Percentiles rank a stretch among this genome's conserved stretches.
Conservation (phyloP, 2,329 filamentous ascomycete genomes). For the Xylaria sp. region DNA sequence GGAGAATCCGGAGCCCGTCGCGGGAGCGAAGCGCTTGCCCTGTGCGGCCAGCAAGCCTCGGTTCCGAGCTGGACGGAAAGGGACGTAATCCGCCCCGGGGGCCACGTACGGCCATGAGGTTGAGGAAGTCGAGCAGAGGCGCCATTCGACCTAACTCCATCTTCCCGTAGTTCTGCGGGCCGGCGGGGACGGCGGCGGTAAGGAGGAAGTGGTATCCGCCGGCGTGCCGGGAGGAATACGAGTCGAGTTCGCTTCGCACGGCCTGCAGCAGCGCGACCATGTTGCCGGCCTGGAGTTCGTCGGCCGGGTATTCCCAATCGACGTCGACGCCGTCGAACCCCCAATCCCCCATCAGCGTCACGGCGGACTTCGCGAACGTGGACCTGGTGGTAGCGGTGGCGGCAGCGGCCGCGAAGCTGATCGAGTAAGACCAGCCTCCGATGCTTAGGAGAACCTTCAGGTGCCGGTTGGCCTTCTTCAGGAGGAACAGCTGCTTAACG, state of each 20-base stretch:
- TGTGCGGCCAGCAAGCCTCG: too few relatives aligned
- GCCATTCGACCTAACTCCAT: slow-evolving; percentile 52
- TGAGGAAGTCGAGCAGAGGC: slow-evolving; percentile 54
- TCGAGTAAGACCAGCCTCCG: slow-evolving; percentile 83
- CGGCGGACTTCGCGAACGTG: slow-evolving; percentile 70
- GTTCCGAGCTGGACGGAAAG: too few relatives aligned
- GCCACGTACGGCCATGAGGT: slow-evolving; percentile 73
- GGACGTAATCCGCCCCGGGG: too few relatives aligned
- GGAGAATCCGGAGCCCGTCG: too few relatives aligned
- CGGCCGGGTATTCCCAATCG: slow-evolving; percentile 46
- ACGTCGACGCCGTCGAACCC: slow-evolving; percentile 56
- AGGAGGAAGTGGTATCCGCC: slow-evolving; percentile 55
- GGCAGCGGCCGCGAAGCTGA: slow-evolving; percentile 71
- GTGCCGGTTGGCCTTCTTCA: slow-evolving; percentile 77
- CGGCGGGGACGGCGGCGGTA: slow-evolving; percentile 56
- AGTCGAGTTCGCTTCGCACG: slow-evolving; percentile 51
- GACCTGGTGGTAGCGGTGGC: slow-evolving; percentile 63
- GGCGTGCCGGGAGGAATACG: slow-evolving; percentile 49
- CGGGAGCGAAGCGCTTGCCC: too few relatives aligned
- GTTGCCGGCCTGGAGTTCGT: slow-evolving; percentile 45
- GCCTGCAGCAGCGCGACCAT: slow-evolving; percentile 49
- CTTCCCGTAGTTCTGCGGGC: slow-evolving; percentile 49
- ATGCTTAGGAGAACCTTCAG: slow-evolving; percentile 80
- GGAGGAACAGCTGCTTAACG: slow-evolving; percentile 75
- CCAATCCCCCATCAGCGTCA: slow-evolving; percentile 71